Evolutionary conservation across 169 alveolate genomes (phyloP), one percentile per base, ranked within the genome.

Genomic region (Plasmodium gonderi): DNA sequence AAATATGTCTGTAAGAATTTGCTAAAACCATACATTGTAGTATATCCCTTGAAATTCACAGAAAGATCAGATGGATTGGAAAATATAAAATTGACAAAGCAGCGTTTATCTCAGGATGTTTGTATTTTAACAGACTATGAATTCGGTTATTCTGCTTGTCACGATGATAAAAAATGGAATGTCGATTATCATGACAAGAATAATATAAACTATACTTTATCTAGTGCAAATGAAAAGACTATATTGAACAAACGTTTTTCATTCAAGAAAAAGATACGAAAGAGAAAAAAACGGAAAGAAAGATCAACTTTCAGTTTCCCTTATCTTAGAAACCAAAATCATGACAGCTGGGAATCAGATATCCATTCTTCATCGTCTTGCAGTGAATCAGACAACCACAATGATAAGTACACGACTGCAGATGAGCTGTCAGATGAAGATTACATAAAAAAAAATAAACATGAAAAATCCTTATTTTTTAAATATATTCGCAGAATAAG

Each of bases 61-160:
- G 36, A 74, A 23, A 23, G 26, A 49, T 54, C 26, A 20, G 9
- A 40, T 65, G 51, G 11, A 64, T 14, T 38, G 9, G 38, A 36
- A 23, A 51, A 44, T 26, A 29, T 75, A 8, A 60, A 38, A 74
- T 76, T 76, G 51, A 40, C n/a, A 3, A 82, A 78, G 38, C 72
- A 31, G 20, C 33, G 36, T 38, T 87, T 74, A 14, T 26, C n/a
- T 8, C 29, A 44, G 17, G 38, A 49, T 38, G 33, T 77, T 2
- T 75, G 81, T 47, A 36, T 81, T 68, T 75, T 87, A 12, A 87
- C 93, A 14, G 93, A 87, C 54, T 75, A 74, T 54, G 89, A 87
- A 9, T 20, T 75, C 17, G 81, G 40, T 12, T 42, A 51, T 60
- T 75, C 76, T 60, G 40, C 12, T 1, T 60, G 40, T 5, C 2